Base-by-base conservation (phyloP, 106 monocot genomes). In the Chionographis japonica region DNA sequence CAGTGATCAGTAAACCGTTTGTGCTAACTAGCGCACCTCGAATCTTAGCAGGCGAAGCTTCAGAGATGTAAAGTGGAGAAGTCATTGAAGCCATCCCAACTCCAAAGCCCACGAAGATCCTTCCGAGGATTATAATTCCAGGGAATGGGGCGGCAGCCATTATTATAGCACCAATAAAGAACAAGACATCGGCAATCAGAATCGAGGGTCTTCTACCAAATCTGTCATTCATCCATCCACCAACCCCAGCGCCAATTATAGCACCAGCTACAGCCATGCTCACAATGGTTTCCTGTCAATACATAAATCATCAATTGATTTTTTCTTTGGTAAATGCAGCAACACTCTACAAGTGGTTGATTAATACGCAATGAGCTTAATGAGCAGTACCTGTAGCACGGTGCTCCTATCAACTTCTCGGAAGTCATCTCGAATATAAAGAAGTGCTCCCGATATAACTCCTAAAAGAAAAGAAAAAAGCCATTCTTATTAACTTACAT, bases 1-100 rank as follows among this genome's bases (percentile, higher is more conserved):
- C 95, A 0, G 95, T 95, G 16, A 95, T 95, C 0, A 95, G 76
- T 52, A 95, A 70, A 1, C 91, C 91, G 62, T 95, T 95, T 7
- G 84, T 74, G 70, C 91, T 92, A 40, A 95, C 95, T 41, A 95
- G 81, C 6, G 95, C 88, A 43, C 95, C 95, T 78, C 95, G 69
- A 14, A 95, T 86, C 64, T 68, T 86, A 10, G 84, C 84, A 37
- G 95, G 95, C 49, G 95, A 95, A 56, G 95, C 91, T 66, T 95
- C 95, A 11, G 95, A 95, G 35, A 95, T 95, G 79, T 95, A 95
- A 16, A 95, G 86, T 37, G 95, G 95, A 27, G 91, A 67, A 5
- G 95, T 92, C 91, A 95, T 95, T 12, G 91, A 91, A 51, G 95
- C 91, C 86, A 92, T 95, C 8, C 95, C 91, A 8, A 95, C 95